Evolutionary conservation across 306 rosid genomes (phyloP).

Genomic region (Betula pendula): DNA sequence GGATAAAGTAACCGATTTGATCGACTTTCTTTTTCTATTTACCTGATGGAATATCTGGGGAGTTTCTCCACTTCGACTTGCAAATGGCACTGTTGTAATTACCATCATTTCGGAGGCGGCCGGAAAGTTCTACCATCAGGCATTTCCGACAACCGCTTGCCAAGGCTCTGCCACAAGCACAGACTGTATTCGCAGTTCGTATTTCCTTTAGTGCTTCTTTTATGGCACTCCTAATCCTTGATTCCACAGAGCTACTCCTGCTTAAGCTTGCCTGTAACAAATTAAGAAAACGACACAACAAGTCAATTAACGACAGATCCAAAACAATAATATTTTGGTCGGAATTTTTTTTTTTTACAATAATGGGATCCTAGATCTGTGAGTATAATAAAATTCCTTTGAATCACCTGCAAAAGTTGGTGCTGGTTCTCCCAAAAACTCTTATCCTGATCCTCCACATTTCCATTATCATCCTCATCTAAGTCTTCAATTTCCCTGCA

Average conservation of each 20-base stretch:
- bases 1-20: not conserved
- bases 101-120: slow-evolving; percentile 49
- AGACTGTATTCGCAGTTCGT: slow-evolving; percentile 29
- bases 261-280: slow-evolving; percentile 44
- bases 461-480: slow-evolving; percentile 32
- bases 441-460: slow-evolving; percentile 28
- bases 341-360: not conserved
- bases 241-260: slow-evolving; percentile 54
- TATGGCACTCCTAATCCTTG: slow-evolving; percentile 52
- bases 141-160: slow-evolving; percentile 52
- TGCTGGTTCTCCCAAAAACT: slow-evolving; percentile 72
- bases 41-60: slow-evolving; percentile 70
- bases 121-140: slow-evolving; percentile 57
- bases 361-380: too few relatives aligned
- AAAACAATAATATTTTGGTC: not conserved
- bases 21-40: not conserved
- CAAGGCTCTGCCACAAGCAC: slow-evolving; percentile 54
- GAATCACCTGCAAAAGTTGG: slow-evolving; percentile 59
- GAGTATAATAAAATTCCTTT: too few relatives aligned
- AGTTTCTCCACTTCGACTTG: slow-evolving; percentile 72
- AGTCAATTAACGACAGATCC: too few relatives aligned
- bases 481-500: slow-evolving; percentile 24
- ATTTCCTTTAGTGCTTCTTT: slow-evolving; percentile 54
- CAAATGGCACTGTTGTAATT: slow-evolving; percentile 65
- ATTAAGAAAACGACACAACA: not conserved